phyloP scores from a whole-genome alignment of 257 asterid genomes.

The Plectranthus barbatus region DNA sequence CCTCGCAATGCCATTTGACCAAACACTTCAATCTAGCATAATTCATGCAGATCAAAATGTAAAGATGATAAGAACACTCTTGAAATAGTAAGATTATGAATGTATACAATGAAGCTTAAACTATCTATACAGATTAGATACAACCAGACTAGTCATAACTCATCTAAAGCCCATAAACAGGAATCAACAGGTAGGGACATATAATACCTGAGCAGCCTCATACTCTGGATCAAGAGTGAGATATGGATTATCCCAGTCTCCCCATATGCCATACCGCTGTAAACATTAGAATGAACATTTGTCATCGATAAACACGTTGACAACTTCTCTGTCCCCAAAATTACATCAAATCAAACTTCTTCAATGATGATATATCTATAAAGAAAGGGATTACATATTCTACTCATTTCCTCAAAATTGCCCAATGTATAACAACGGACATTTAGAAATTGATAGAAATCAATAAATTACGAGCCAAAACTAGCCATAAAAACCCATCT shows the following conservation, averaged over 20 bases:
- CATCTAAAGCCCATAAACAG: background rate
- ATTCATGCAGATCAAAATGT: conserved; percentile 12
- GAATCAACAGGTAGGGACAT: conserved; percentile 1
- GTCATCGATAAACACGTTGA: conserved; percentile 2
- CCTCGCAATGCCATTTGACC: conserved; percentile 91
- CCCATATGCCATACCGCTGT: conserved; percentile 95
- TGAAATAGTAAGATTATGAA: conserved; percentile 10
- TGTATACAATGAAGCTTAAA: background rate
- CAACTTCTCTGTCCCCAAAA: background rate
- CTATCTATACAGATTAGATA: background rate
- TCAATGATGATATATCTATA: background rate
- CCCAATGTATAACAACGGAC: background rate
- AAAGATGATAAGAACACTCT: conserved; percentile 13
- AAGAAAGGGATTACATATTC: no score
- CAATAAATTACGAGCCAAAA: background rate
- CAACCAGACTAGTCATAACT: conserved; percentile 5
- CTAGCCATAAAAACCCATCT: conserved; percentile 4
- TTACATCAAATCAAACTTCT: background rate
- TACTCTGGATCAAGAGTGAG: conserved; percentile 98
- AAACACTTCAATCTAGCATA: conserved; percentile 82
- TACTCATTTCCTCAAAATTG: background rate
- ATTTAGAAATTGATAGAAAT: conserved; percentile 8
- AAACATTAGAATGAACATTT: conserved; percentile 14
- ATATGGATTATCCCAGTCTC: conserved; percentile 93
- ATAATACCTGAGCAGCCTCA: conserved; percentile 94